Evolutionary conservation across 129 eudicot species (phyloP).

Genomic region (Flaveria linearis): DNA sequence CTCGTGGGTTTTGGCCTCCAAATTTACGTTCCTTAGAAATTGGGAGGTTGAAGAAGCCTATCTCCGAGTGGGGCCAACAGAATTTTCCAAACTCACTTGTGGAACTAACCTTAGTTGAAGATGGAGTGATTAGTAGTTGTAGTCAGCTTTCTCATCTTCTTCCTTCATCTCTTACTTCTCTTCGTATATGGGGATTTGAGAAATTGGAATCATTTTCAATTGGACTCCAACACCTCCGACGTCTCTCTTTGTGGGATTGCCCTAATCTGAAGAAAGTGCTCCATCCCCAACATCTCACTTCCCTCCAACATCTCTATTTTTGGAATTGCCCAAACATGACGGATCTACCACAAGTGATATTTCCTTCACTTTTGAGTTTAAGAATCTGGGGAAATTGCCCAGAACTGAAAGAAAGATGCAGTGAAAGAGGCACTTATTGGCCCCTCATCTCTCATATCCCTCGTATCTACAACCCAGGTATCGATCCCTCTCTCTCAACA

Average conservation of each 20-base stretch:
- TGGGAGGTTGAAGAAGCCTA: not conserved
- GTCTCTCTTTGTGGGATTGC: not conserved
- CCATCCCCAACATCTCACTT: not conserved
- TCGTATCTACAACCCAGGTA: not conserved
- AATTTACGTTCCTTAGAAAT: not conserved
- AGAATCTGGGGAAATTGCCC: not conserved
- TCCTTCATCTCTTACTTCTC: conserved; percentile 1
- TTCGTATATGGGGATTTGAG: not conserved
- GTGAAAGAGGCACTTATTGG: conserved; percentile 3
- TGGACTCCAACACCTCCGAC: conserved; percentile 1
- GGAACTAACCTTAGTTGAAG: not conserved
- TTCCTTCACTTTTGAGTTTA: not conserved
- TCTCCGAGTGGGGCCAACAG: too few relatives aligned
- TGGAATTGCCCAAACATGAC: too few relatives aligned
- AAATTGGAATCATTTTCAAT: not conserved
- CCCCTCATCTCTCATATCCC: conserved; percentile 28
- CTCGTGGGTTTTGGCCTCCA: too few relatives aligned
- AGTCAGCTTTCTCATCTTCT: not conserved
- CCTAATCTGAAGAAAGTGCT: not conserved
- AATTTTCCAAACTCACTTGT: not conserved
- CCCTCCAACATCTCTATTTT: not conserved
- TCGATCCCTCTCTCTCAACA: not conserved
- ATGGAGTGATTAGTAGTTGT: not conserved
- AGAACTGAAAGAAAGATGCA: not conserved
- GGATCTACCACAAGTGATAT: too few relatives aligned